A percentile compares a stretch with the other conserved stretches of the same genome.
Conservation (phyloP, 306 rosid species). For the Cicer cuneatum region DNA sequence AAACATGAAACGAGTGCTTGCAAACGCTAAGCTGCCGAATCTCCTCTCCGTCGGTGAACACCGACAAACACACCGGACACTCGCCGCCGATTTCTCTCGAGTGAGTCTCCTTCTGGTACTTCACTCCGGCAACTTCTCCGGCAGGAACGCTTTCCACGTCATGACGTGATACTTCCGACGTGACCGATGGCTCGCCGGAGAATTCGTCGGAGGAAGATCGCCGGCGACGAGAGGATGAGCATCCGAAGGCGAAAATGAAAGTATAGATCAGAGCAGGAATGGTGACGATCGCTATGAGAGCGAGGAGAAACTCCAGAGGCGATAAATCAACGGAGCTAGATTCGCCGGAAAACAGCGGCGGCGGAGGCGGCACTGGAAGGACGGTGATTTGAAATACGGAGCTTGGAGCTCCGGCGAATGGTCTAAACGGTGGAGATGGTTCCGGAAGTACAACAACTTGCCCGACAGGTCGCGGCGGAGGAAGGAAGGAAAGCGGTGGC, state of each 20-base stretch:
- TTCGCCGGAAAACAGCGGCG: slow-evolving; percentile 39
- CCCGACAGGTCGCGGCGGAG: slow-evolving; percentile 21
- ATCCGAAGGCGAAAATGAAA: slow-evolving; percentile 70
- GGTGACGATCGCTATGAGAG: slow-evolving; percentile 70
- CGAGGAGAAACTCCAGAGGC: slow-evolving; percentile 81
- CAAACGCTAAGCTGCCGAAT: slow-evolving; percentile 65
- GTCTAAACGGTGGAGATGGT: slow-evolving; percentile 55
- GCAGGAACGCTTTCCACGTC: slow-evolving; percentile 32
- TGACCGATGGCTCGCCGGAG: slow-evolving; percentile 33
- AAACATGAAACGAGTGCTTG: slow-evolving; percentile 71
- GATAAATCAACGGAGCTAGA: slow-evolving; percentile 70
- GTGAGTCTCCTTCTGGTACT: slow-evolving; percentile 55
- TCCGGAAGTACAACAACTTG: slow-evolving; percentile 16
- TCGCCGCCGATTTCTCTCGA: slow-evolving; percentile 59
- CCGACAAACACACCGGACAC: slow-evolving; percentile 84
- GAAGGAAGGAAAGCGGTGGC: slow-evolving; percentile 34
- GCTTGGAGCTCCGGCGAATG: slow-evolving; percentile 54
- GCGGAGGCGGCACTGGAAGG: slow-evolving; percentile 49
- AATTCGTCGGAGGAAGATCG: slow-evolving; percentile 18
- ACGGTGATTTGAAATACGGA: slow-evolving; percentile 39
- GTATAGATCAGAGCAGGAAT: slow-evolving; percentile 77
- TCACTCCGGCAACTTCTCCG: slow-evolving; percentile 35
- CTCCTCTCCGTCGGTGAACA: slow-evolving; percentile 68
- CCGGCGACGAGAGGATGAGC: slow-evolving; percentile 58
- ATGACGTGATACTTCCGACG: slow-evolving; percentile 31